Base-by-base conservation (phyloP, 306 rosid species). In the Cajanus cajan region DNA sequence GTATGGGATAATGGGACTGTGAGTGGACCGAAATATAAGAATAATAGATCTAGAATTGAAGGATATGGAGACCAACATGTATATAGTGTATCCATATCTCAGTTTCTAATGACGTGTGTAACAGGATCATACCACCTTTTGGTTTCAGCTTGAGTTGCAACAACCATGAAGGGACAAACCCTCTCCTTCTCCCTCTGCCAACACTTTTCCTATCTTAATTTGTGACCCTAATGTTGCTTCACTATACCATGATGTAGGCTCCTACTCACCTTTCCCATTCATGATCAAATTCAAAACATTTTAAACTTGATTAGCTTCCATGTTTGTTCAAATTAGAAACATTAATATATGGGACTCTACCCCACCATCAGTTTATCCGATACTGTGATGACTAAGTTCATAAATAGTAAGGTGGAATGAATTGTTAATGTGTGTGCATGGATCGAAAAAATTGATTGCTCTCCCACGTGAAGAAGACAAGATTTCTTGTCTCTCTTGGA, bases 1-100 rank as follows among this genome's bases (percentile, higher is more conserved):
- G 59, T 15, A 74, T 84, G 85, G 84, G 43, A 66, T 33, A 11
- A 74, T 84, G 85, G 84, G 43, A 66, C 43, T 43, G 15, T 45
- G 47, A 18, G 22, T 50, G 40, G 84, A 28, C 59, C 64, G 48
- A 52, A 74, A 74, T 48, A 24, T 13, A 40, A 55, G 59, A 24
- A 33, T 31, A 65, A 28, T 59, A 28, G 54, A 58, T 68, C 10
- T 2, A 45, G 10, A n/a, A n/a, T n/a, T n/a, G n/a, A 81, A 33
- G 58, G 76, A 39, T 44, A 43, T 65, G 74, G 68, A 48, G 52
- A 37, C 19, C 66, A 62, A 58, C 9, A 43, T 8, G 8, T 3
- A 52, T 8, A 13, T 3, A 52, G 33, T 40, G 28, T 59, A 12
- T 62, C n/a, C n/a, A 19, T 48, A 12, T 79, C 21, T 61, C 12